phyloP scores from a whole-genome alignment of 2,329 filamentous ascomycete genomes.

The Aspergillus aculeatus region DNA sequence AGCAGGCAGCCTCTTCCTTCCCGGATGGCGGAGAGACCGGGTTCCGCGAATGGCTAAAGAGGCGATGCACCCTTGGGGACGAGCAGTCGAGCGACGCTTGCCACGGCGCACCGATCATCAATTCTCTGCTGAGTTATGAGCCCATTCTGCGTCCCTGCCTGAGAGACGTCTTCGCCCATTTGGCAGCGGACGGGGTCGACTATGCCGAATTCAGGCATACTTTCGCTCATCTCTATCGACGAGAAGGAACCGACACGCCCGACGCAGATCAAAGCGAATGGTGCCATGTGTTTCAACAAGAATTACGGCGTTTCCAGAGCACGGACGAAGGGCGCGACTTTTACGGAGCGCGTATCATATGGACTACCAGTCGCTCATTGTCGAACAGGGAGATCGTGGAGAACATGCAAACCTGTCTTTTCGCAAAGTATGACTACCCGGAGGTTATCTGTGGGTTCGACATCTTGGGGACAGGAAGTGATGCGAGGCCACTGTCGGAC shows the following conservation, averaged over 20 bases:
- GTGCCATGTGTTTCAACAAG: slow-evolving; percentile 72
- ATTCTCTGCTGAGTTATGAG: slow-evolving; percentile 80
- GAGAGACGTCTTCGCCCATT: slow-evolving; percentile 65
- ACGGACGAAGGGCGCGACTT: slow-evolving; percentile 71
- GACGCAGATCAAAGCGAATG: slow-evolving; percentile 69
- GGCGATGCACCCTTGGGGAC: slow-evolving; percentile 67
- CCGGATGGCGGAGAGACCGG: slow-evolving; percentile 68
- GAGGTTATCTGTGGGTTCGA: slow-evolving; percentile 84
- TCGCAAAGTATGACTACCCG: slow-evolving; percentile 74
- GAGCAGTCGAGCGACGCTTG: slow-evolving; percentile 75
- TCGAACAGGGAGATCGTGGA: slow-evolving; percentile 67
- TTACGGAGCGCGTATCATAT: slow-evolving; percentile 82
- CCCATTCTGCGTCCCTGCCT: slow-evolving; percentile 81
- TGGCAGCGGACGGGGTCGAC: slow-evolving; percentile 77
- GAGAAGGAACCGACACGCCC: slow-evolving; percentile 61
- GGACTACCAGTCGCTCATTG: slow-evolving; percentile 69
- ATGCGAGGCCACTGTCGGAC: slow-evolving; percentile 71
- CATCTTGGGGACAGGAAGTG: slow-evolving; percentile 82
- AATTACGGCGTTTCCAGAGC: slow-evolving; percentile 71
- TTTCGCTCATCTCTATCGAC: slow-evolving; percentile 70
- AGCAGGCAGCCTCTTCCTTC: slow-evolving; percentile 68
- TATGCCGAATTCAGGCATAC: slow-evolving; percentile 81
- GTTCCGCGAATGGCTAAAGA: slow-evolving; percentile 76
- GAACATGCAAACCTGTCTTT: slow-evolving; percentile 84
- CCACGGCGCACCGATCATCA: slow-evolving; percentile 70